Conservation (phyloP, 148 eudicot species). For the Chenopodium formosanum region DNA sequence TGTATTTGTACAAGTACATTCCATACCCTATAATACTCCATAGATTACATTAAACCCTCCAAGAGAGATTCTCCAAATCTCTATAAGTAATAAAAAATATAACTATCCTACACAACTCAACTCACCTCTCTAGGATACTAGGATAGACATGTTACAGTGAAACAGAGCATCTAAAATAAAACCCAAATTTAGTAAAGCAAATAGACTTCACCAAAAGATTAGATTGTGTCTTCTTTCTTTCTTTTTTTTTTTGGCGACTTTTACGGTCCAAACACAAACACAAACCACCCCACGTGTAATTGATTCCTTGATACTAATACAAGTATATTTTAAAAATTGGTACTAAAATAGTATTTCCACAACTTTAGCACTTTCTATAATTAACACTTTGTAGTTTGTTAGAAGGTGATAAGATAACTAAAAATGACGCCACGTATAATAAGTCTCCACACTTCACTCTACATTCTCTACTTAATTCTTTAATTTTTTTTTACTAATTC, state of each 20-base stretch:
- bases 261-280: neutral
- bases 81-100: neutral
- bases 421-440: neutral
- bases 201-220: constrained; percentile 3
- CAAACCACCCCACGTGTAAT: constrained; percentile 2
- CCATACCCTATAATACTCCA: no score
- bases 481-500: neutral
- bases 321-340: neutral
- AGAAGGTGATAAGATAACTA: neutral
- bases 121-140: neutral
- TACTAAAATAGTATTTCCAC: neutral
- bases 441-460: neutral
- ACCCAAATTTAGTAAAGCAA: constrained; percentile 11
- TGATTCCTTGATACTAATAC: constrained; percentile 3
- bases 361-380: constrained; percentile 1
- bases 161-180: constrained; percentile 6
- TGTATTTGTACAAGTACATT: no score
- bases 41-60: neutral
- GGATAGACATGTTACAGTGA: neutral
- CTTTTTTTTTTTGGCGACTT: neutral
- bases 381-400: neutral
- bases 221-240: neutral
- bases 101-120: neutral
- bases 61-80: constrained; percentile 5
- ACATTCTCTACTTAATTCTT: constrained; percentile 5